These are phyloP conservation scores for Papiliotrema terrestris DNA, from an alignment of 1,284 basidiomycete species.

Conservation along the genomic window DNA sequence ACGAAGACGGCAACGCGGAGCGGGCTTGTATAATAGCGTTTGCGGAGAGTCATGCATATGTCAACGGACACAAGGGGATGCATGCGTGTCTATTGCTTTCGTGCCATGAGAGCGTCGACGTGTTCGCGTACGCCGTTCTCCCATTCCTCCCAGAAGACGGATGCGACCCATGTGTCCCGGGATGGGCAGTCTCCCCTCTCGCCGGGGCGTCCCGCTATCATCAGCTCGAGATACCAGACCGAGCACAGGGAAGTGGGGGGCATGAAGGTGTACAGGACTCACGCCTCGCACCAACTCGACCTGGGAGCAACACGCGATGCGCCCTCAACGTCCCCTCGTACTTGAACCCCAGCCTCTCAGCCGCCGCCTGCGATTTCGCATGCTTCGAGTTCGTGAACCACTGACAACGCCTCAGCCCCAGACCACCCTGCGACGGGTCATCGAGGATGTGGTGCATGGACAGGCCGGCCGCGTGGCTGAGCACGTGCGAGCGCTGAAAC, in stretches of 20 bases:
- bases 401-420: slow-evolving; percentile 39
- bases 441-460: slow-evolving; percentile 41
- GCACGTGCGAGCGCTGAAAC: slow-evolving; percentile 38
- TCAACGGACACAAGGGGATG: no score
- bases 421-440: slow-evolving; percentile 28
- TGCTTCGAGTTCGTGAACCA: slow-evolving; percentile 41
- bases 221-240: background rate
- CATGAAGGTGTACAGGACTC: slow-evolving; percentile 14
- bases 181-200: background rate
- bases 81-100: background rate
- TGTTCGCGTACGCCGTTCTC: slow-evolving; percentile 29
- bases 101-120: slow-evolving; percentile 30
- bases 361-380: slow-evolving; percentile 23
- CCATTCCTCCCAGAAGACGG: slow-evolving; percentile 43
- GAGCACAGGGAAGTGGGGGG: no score
- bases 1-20: no score
- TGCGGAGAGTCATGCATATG: no score
- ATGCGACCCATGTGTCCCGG: slow-evolving; percentile 36
- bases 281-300: slow-evolving; percentile 34
- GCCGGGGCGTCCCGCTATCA: background rate
- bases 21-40: no score
- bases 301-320: slow-evolving; percentile 25
- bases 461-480: slow-evolving; percentile 38
- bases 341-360: slow-evolving; percentile 32
- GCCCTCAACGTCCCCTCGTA: slow-evolving; percentile 33